These are phyloP conservation scores for Arabidopsis arenosa DNA, from an alignment of 345 rosid genomes.

Conservation along the genomic window DNA sequence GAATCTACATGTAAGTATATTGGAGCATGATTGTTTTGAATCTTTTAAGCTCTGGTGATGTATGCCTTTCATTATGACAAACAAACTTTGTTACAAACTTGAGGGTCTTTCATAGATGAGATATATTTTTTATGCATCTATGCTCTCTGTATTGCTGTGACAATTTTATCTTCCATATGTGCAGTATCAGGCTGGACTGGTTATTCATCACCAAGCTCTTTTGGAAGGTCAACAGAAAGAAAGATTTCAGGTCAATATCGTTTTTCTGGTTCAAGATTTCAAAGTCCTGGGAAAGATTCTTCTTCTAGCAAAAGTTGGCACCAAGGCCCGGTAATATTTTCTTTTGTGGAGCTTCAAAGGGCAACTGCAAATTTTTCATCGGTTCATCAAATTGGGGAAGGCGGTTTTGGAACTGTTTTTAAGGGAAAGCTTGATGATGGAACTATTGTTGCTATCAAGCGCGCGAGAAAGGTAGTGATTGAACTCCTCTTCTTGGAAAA, in stretches of 20 bases:
- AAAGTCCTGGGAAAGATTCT: constrained; percentile 38
- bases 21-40: constrained; percentile 13
- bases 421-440: constrained; percentile 86
- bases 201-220: constrained; percentile 58
- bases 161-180: constrained; percentile 7
- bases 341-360: constrained; percentile 70
- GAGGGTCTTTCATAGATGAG: constrained; percentile 8
- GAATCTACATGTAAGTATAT: constrained; percentile 63
- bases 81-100: background rate
- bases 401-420: constrained; percentile 79
- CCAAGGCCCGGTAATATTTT: constrained; percentile 47
- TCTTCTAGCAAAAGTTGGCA: constrained; percentile 53
- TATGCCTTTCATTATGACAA: constrained; percentile 7
- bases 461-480: constrained; percentile 71
- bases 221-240: constrained; percentile 47
- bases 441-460: constrained; percentile 80
- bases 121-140: background rate
- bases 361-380: constrained; percentile 78
- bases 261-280: constrained; percentile 44
- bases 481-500: background rate
- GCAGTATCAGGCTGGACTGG: constrained; percentile 55
- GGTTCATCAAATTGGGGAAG: constrained; percentile 74
- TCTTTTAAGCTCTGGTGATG: constrained; percentile 14
- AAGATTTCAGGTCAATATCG: constrained; percentile 60
- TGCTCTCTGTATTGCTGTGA: background rate